These are phyloP conservation scores for Rhipidocladum racemiflorum DNA, from an alignment of 176 grass and related monocot species.

Conservation along the genomic window DNA sequence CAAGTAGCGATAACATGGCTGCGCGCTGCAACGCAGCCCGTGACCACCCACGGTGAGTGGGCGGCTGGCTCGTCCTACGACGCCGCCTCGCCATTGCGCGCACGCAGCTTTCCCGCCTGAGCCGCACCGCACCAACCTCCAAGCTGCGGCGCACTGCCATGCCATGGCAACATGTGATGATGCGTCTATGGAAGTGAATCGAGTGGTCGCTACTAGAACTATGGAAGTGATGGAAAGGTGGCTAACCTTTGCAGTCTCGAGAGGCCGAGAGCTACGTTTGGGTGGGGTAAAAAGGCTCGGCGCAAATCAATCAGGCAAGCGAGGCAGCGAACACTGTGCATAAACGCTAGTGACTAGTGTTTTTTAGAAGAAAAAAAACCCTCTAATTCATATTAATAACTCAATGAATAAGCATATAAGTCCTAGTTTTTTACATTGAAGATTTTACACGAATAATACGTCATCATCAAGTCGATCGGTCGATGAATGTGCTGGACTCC, in stretches of 20 bases:
- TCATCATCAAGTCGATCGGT: too few relatives aligned
- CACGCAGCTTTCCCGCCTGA: not conserved
- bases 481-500: too few relatives aligned
- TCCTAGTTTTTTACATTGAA: too few relatives aligned
- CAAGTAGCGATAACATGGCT: not conserved
- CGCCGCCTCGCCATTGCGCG: not conserved
- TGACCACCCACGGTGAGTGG: not conserved
- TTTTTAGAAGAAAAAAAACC: too few relatives aligned
- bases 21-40: not conserved
- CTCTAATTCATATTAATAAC: too few relatives aligned
- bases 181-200: not conserved
- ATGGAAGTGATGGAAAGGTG: not conserved
- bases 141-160: not conserved
- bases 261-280: not conserved
- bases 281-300: not conserved
- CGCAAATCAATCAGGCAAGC: not conserved
- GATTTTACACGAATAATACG: too few relatives aligned
- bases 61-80: too few relatives aligned
- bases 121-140: not conserved
- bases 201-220: not conserved
- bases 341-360: too few relatives aligned
- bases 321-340: not conserved
- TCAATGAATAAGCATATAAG: too few relatives aligned
- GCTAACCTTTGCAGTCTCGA: not conserved
- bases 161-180: not conserved